Percentiles rank a stretch among this genome's conserved stretches.
These are phyloP conservation scores for Rhodotorula graminis DNA, from an alignment of 768 basidiomycete genomes.

Conservation along the genomic window DNA sequence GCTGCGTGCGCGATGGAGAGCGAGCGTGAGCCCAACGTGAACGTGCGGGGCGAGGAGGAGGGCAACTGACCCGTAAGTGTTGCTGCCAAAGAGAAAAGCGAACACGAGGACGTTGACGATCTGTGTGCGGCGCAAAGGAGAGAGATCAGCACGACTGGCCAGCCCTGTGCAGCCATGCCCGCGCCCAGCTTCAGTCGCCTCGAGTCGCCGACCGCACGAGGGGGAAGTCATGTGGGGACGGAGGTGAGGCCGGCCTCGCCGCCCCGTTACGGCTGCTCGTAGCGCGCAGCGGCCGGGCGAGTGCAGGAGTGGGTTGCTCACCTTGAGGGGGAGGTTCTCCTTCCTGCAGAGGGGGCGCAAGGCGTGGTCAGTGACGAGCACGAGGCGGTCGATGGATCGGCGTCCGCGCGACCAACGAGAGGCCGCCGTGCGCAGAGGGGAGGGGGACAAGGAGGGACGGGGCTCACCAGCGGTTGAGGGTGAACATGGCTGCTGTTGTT, in stretches of 20 bases:
- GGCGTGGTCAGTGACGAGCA: too few relatives aligned
- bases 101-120: constrained; percentile 24
- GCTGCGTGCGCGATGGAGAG: not conserved
- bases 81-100: constrained; percentile 22
- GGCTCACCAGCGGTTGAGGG: constrained; percentile 21
- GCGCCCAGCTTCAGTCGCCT: not conserved
- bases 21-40: too few relatives aligned
- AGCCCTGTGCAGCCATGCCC: not conserved
- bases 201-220: not conserved
- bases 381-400: not conserved
- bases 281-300: too few relatives aligned
- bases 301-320: not conserved
- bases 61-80: constrained; percentile 19
- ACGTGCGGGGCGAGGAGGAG: not conserved
- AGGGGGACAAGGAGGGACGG: too few relatives aligned
- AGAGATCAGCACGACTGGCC: constrained; percentile 5
- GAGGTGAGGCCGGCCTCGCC: too few relatives aligned
- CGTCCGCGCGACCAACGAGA: too few relatives aligned
- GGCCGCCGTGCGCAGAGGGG: too few relatives aligned
- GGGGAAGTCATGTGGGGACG: not conserved
- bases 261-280: too few relatives aligned
- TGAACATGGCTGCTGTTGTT: constrained; percentile 5
- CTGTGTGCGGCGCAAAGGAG: not conserved
- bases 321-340: constrained; percentile 38
- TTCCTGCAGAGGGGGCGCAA: constrained; percentile 11